Evolutionary conservation across 176 grass and related monocot species (phyloP).

Genomic region (Musa schizocarpa): DNA sequence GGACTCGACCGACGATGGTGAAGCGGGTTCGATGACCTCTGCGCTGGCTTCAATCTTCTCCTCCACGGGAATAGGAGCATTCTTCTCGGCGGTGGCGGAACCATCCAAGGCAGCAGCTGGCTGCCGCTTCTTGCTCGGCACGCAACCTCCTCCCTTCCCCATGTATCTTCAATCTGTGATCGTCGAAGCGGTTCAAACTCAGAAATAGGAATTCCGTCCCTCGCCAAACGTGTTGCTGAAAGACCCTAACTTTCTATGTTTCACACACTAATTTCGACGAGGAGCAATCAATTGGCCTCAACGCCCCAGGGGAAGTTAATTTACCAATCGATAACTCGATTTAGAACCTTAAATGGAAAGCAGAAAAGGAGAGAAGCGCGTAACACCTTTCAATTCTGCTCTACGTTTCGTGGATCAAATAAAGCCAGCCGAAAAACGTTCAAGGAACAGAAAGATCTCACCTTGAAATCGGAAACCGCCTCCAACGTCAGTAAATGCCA

Average conservation of each 20-base stretch:
- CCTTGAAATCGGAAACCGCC: not conserved
- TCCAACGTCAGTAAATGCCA: not conserved
- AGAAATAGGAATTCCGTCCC: not conserved
- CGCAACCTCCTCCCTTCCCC: slow-evolving; percentile 25
- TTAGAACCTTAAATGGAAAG: not conserved
- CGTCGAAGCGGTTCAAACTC: too few relatives aligned
- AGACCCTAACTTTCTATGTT: not conserved
- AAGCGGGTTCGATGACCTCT: not conserved
- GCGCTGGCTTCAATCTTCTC: not conserved
- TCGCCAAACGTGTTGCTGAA: not conserved
- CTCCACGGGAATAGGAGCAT: not conserved
- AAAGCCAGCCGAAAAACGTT: too few relatives aligned
- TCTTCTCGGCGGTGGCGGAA: not conserved
- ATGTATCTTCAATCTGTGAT: not conserved
- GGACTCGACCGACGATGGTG: not conserved
- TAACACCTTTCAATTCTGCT: not conserved
- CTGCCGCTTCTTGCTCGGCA: slow-evolving; percentile 13
- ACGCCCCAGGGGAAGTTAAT: too few relatives aligned
- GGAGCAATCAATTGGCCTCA: not conserved
- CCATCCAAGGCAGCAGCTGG: not conserved
- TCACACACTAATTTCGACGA: not conserved
- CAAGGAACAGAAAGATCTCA: not conserved
- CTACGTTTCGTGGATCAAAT: not conserved
- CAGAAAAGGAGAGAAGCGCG: not conserved
- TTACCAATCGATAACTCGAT: not conserved